Evolutionary conservation across 2,329 filamentous ascomycete genomes (phyloP).

Genomic region (Cladophialophora immunda): DNA sequence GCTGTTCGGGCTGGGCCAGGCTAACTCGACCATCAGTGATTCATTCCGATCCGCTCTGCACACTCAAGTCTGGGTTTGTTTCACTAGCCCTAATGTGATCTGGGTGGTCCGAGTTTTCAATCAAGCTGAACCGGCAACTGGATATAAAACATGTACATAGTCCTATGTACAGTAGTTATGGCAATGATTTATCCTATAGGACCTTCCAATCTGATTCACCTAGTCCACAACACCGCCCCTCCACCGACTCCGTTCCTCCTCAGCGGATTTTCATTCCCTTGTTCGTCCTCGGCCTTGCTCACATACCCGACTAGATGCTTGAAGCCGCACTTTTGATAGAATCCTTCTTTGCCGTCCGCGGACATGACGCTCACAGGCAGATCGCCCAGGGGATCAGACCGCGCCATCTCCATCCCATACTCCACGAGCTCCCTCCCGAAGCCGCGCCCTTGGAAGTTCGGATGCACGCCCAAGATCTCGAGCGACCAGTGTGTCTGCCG

Average conservation of each 20-base stretch:
- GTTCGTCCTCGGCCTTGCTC: slow-evolving; percentile 14
- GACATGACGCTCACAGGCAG: slow-evolving; percentile 29
- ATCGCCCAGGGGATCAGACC: slow-evolving; percentile 20
- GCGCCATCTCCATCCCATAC: slow-evolving; percentile 25
- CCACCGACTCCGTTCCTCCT: slow-evolving; percentile 27
- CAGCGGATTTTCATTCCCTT: slow-evolving; percentile 28
- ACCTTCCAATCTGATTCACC: background rate
- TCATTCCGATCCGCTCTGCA: no score
- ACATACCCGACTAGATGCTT: slow-evolving; percentile 29
- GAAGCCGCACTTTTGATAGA: slow-evolving; percentile 33
- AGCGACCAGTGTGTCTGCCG: slow-evolving; percentile 33
- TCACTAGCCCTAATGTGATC: no score
- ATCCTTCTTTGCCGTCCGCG: slow-evolving; percentile 30
- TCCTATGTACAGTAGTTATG: no score
- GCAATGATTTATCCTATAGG: no score
- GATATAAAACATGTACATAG: no score
- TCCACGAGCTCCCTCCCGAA: slow-evolving; percentile 28
- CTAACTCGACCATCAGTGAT: no score
- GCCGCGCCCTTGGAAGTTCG: slow-evolving; percentile 26
- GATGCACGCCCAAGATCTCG: slow-evolving; percentile 30
- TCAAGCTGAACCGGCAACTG: no score
- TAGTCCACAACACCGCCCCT: slow-evolving; percentile 34
- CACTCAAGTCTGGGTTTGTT: no score
- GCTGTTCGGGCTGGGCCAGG: no score
- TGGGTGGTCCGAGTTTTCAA: no score